Evolutionary conservation across 2,329 filamentous ascomycete genomes (phyloP), one percentile per base, ranked within the genome.

Genomic region (Ophiostoma fasciatum): DNA sequence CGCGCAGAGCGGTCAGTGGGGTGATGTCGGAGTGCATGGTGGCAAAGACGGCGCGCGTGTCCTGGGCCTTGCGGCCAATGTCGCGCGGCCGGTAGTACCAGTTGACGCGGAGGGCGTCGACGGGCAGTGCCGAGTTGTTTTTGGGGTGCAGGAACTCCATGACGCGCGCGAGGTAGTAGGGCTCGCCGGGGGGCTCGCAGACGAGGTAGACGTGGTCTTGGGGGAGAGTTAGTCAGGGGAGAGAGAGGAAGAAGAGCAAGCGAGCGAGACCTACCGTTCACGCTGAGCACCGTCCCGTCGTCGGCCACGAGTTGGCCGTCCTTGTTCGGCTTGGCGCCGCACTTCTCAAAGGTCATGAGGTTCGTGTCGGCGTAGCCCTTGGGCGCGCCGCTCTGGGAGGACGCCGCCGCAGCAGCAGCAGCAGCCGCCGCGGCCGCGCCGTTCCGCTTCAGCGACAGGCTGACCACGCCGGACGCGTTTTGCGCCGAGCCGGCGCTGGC

Each of bases 1-100:
- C 90, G 51, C 90, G 83, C 48, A 98, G 66, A 31, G 90, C 84
- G 34, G 85, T 85, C 49, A 98, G 67, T 39, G 90, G 90, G 54
- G 84, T 93, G 43, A 85, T 80, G 62, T 98, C 90, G 19, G 90
- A 96, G 59, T 98, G 90, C 90, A 98, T 98, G 21, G 90, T 94
- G 43, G 85, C 88, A 59, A 88, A 94, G 35, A 98, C 75, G 49
- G 88, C 68, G 43, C 90, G 81, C 41, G 82, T 88, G 64, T 98
- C 90, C 55, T 82, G 79, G 48, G 82, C 79, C 61, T 87, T 90
- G 48, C 87, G 82, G 47, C 83, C 82, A 52, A 96, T 93, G 60
- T 98, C 90, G 58, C 90, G 85, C 38, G 90, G 88, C 28, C 90
- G 77, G 57, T 96, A 96, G 59, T 88, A 94, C 90, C 90, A 98